Evolutionary conservation across 371 early-diverging fungal species (phyloP), one percentile per base, ranked within the genome.

Genomic region (Circinella minor): DNA sequence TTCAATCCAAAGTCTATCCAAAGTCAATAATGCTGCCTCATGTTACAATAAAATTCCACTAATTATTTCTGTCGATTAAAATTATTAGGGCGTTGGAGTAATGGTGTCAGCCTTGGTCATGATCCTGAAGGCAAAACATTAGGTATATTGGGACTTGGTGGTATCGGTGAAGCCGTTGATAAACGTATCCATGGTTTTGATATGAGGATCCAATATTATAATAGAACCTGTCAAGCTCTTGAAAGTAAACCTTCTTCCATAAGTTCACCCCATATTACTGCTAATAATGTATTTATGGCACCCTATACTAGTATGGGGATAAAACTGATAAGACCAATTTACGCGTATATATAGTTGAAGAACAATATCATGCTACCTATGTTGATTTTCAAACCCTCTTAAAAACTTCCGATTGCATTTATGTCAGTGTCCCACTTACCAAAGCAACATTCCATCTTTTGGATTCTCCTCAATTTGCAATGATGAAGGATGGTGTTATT

Each of bases 111-210:
- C 27, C 82, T 87, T 78, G 89, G 89, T 13, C 75, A 71, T 4
- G 84, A 86, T 63, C 83, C 84, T 20, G 75, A 85, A 46, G 80
- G 76, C n/a, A 83, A 86, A 73, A 78, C 72, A 1, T 59, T 89
- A 27, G 89, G 89, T 66, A 81, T 89, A 46, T 71, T 89, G 15
- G 89, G 89, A n/a, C 81, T 87, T 70, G 89, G 89, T 9, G 88
- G 89, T 20, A 89, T 89, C 55, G 89, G 89, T 1, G 73, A 81
- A 59, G 86, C 89, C 1, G 74, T 89, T 11, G 88, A 86, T n/a
- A 82, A 83, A 64, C 82, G 89, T 39, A 86, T 85, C 69, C 48
- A 67, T 67, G 85, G 83, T 0, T 80, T 89, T 65, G 88, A 85
- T 37, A 79, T 87, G 81, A 81, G 85, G 47, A 74, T 89, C 14